Conservation (phyloP, 2,329 filamentous ascomycete species). For the Nigrospora oryzae region DNA sequence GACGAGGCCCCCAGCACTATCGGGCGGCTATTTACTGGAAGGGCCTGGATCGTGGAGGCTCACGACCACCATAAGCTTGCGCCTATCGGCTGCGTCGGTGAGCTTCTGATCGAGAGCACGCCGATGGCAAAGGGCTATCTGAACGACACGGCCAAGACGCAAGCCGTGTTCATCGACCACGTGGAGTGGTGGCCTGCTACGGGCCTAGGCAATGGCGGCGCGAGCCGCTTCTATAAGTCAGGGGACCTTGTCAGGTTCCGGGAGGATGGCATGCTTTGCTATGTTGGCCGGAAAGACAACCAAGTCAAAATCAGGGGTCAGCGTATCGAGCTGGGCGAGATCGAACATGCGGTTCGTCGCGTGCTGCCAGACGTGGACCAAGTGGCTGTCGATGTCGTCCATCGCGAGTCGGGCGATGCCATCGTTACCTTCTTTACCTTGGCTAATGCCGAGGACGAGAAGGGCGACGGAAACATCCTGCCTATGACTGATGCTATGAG, state of each 20-base stretch:
- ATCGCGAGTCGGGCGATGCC: no score
- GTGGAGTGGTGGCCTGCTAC: not conserved
- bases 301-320: slow-evolving; percentile 29
- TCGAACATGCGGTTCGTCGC: slow-evolving; percentile 10
- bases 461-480: no score
- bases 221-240: slow-evolving; percentile 6
- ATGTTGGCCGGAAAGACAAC: slow-evolving; percentile 24
- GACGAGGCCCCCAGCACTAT: no score
- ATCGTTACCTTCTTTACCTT: no score
- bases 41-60: slow-evolving; percentile 3
- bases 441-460: no score
- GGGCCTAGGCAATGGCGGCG: not conserved
- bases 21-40: no score
- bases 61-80: slow-evolving; percentile 1
- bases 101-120: slow-evolving; percentile 5
- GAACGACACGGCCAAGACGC: slow-evolving; percentile 9
- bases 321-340: slow-evolving; percentile 33
- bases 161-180: slow-evolving; percentile 13
- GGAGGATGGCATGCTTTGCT: slow-evolving; percentile 17
- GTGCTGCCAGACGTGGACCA: not conserved
- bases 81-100: slow-evolving; percentile 3
- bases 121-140: slow-evolving; percentile 19
- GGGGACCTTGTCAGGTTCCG: slow-evolving; percentile 14
- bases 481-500: no score
- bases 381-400: no score